Evolutionary conservation across 164 flowering plant species (phyloP), one percentile per base, ranked within the genome.

Genomic region (Nymphaea thermarum): DNA sequence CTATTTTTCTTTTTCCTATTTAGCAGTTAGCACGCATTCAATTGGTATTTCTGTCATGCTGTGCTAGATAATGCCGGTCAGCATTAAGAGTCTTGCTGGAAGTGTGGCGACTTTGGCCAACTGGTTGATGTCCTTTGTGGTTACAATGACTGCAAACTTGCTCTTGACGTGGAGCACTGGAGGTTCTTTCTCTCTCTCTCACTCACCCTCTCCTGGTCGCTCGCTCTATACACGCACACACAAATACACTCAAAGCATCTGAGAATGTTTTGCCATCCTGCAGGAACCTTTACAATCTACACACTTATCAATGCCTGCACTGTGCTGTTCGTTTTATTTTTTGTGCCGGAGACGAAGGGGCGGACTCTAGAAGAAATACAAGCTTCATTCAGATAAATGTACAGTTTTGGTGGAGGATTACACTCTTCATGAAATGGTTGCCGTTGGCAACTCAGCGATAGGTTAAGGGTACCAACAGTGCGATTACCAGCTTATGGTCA

Each of bases 41-140:
- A 4, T 10, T 51, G 57, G 8, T 51, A 8, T 51, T 51, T 36
- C 42, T 63, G 43, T 36, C 65, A 2, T 43, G 25, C 10, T 47
- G 36, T 71, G 70, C 72, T 85, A 90, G 98, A 87, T 93, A 69
- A 92, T 93, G 72, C 98, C 98, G 2, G 77, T 91, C 67, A 91
- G 82, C 60, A 89, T 93, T 6, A 93, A 93, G 80, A 77, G 97
- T 14, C 91, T 93, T 63, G 98, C 91, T 64, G 98, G 97, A 71
- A 91, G 97, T 71, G 65, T 80, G 41, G 98, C 98, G 43, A 91
- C 92, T 51, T 78, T 87, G 65, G 71, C 74, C 68, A 87, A 87
- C 68, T 87, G 89, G 92, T 72, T 82, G 36, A 74, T 67, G 42
- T 74, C 88, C 11, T 87, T 80, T 79, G 63, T 77, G 53, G 74